phyloP scores from a whole-genome alignment of 1,284 basidiomycete genomes.

The Pyrrhoderma noxium region DNA sequence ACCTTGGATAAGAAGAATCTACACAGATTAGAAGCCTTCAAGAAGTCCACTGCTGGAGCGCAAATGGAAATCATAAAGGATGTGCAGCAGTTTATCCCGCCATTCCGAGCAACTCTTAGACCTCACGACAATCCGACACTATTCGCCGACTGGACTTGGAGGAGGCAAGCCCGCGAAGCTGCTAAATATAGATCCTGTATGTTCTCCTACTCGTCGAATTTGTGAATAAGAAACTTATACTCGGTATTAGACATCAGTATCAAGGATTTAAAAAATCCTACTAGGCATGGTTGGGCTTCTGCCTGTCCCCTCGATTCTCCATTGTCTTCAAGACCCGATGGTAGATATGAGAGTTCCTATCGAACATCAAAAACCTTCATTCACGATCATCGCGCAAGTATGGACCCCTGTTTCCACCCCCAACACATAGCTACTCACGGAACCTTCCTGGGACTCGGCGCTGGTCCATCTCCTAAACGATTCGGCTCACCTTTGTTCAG shows the following conservation, averaged over 20 bases:
- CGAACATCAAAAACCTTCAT: slow-evolving; percentile 39
- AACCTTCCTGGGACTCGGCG: slow-evolving; percentile 44
- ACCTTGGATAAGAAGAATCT: slow-evolving; percentile 25
- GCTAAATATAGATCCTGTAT: slow-evolving; percentile 25
- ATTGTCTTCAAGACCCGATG: slow-evolving; percentile 24
- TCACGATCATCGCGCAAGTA: slow-evolving; percentile 37
- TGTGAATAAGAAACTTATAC: too few relatives aligned
- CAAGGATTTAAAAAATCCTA: slow-evolving; percentile 17
- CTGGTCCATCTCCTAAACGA: slow-evolving; percentile 40
- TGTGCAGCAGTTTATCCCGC: slow-evolving; percentile 19
- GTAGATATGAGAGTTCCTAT: slow-evolving; percentile 16
- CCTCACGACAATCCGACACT: slow-evolving; percentile 28
- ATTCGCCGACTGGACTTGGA: slow-evolving; percentile 25
- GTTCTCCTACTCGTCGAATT: slow-evolving; percentile 10
- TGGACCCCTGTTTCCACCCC: slow-evolving; percentile 57
- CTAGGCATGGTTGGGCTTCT: slow-evolving; percentile 33
- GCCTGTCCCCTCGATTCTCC: slow-evolving; percentile 36
- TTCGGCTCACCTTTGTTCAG: slow-evolving; percentile 43
- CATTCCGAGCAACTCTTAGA: slow-evolving; percentile 25
- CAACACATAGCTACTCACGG: slow-evolving; percentile 42
- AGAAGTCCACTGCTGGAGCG: background rate
- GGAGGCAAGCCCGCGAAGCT: slow-evolving; percentile 22
- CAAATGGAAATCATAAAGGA: slow-evolving; percentile 4
- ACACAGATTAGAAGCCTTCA: background rate
- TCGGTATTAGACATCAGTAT: too few relatives aligned